Evolutionary conservation across 257 asterid genomes (phyloP), one percentile per base, ranked within the genome.

Genomic region (Paulownia fortunei): DNA sequence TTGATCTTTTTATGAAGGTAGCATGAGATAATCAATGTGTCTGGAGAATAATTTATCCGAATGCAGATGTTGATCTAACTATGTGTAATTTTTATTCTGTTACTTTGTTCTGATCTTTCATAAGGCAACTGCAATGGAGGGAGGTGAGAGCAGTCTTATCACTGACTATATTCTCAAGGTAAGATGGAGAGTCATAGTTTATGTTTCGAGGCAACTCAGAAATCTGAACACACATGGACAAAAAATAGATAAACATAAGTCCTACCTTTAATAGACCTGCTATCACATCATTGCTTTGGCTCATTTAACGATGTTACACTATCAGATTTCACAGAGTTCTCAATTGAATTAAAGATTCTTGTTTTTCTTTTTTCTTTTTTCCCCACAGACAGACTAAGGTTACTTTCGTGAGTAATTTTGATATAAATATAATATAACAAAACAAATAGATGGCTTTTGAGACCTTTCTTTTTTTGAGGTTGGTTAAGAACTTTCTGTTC

Each of bases 121-220:
- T 26, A 47, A 90, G 96, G 96, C 91, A 77, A 87, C 84, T 37
- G 89, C 96, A 7, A 32, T 87, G 79, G 89, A 85, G 74, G 96
- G 96, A 32, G 85, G 18, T 11, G 83, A 80, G 77, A 84, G 84
- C 90, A 88, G 83, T 76, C 87, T 88, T 8, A 85, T 80, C 30
- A 88, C 93, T n/a, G 90, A 88, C 81, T 90, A 90, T 76, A 82
- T 84, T 4, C 89, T 90, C 54, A 87, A 87, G 87, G 96, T 90
- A 84, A 18, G 83, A 70, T 19, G 3, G 3, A 8, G 12, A 8
- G 12, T 51, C 9, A 26, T 42, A 18, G 51, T 47, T n/a, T 49
- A 27, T 23, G 13, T 58, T 60, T 60, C 39, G 21, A 60, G 66
- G 66, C 47, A 41, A 8, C 2, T 1, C 3, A 1, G 15, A 15